Percentiles rank a stretch among this genome's conserved stretches.
Conservation (phyloP, 495 filamentous ascomycete species). For the Cudoniella acicularis region DNA sequence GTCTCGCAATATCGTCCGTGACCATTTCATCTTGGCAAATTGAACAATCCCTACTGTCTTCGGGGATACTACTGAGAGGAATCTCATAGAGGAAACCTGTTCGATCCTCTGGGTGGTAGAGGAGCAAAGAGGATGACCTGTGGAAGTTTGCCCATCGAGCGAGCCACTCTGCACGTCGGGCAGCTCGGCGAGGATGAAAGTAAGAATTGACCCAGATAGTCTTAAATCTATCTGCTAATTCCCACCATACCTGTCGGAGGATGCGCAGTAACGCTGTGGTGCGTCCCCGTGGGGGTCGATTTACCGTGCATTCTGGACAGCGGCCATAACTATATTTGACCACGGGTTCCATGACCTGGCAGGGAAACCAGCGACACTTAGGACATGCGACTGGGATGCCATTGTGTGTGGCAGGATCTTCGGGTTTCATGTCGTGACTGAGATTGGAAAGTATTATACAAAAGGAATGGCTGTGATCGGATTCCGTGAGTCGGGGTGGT, state of each 20-base stretch:
- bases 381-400: too few species aligned
- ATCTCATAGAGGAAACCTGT: not conserved
- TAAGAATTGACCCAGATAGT: not conserved
- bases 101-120: not conserved
- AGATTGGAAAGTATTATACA: not conserved
- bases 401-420: too few species aligned
- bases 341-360: not conserved
- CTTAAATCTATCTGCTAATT: not conserved
- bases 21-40: not conserved
- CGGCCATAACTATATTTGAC: not conserved
- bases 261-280: not conserved
- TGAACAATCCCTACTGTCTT: not conserved
- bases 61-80: not conserved
- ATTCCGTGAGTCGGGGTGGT: too few species aligned
- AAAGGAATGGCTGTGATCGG: not conserved
- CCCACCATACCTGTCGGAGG: not conserved
- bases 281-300: not conserved
- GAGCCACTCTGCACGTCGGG: not conserved
- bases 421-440: too few species aligned
- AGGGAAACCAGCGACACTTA: not conserved
- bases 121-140: not conserved
- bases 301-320: not conserved
- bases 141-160: not conserved
- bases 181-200: not conserved
- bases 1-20: not conserved